Percentiles rank a stretch among this genome's conserved stretches.
These are phyloP conservation scores for Simplicillium aogashimaense DNA, from an alignment of 2,329 filamentous ascomycete species.

Conservation along the genomic window DNA sequence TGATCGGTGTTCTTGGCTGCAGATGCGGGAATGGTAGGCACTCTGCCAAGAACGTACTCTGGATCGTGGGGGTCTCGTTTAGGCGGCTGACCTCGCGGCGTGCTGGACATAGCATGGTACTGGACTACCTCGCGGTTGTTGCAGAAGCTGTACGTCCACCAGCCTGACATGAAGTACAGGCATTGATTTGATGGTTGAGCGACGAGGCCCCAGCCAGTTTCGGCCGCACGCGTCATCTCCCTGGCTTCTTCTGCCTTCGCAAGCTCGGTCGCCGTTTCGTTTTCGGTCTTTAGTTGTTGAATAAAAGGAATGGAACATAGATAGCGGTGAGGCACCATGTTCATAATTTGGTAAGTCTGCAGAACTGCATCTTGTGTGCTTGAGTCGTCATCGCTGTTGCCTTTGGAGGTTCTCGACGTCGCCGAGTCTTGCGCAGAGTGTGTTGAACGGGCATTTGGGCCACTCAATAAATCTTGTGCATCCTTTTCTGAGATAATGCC, in stretches of 20 bases:
- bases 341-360: slow-evolving; percentile 63
- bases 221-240: slow-evolving; percentile 67
- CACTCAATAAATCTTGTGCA: slow-evolving; percentile 51
- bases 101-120: slow-evolving; percentile 71
- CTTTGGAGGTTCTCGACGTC: slow-evolving; percentile 20
- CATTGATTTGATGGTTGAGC: slow-evolving; percentile 72
- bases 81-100: slow-evolving; percentile 60
- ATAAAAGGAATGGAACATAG: slow-evolving; percentile 78
- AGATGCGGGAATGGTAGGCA: slow-evolving; percentile 21
- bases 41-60: slow-evolving; percentile 67
- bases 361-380: slow-evolving; percentile 18
- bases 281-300: slow-evolving; percentile 42
- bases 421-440: slow-evolving; percentile 29
- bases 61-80: slow-evolving; percentile 66
- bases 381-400: slow-evolving; percentile 15
- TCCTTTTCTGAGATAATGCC: slow-evolving; percentile 62
- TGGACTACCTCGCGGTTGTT: slow-evolving; percentile 81
- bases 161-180: slow-evolving; percentile 73
- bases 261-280: slow-evolving; percentile 56
- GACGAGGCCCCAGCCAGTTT: slow-evolving; percentile 71
- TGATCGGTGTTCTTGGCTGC: slow-evolving; percentile 15
- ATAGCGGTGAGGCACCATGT: slow-evolving; percentile 59
- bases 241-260: slow-evolving; percentile 67
- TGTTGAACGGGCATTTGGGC: slow-evolving; percentile 21
- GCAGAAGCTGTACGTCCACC: slow-evolving; percentile 96